Base-by-base conservation (phyloP, 805 yeast genomes). In the Sporopachydermia quercuum region DNA sequence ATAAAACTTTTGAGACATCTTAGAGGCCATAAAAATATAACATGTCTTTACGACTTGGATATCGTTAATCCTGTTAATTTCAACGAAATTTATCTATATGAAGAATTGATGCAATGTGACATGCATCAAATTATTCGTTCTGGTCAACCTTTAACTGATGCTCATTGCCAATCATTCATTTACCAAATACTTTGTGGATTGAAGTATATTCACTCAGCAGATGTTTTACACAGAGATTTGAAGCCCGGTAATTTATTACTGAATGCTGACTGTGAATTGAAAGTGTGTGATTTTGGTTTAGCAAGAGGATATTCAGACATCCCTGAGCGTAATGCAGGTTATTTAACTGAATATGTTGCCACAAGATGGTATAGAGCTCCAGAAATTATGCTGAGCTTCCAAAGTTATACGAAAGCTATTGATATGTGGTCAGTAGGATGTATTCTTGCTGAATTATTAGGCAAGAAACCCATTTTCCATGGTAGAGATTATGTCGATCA, bases 291-390 rank as follows among this genome's bases (percentile, higher is more conserved):
- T 60, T 89, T 89, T 57, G 97, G 98, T 14, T 68, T 89, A 43
- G 96, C 97, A 1, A 71, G 96, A 56, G 95, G 96, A 30, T 86
- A 80, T 49, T 75, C 85, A 5, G 76, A 76, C 43, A 79, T 78
- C 51, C 82, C 86, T 1, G 87, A 78, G 44, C 82, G 78, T 49
- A 85, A 86, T 49, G 81, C 82, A 19, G 96, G 95, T n/a, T 89
- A 85, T 52, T 64, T 89, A 66, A 91, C 98, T 1, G 97, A 89
- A 58, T 91, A 91, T 55, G 98, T 91, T 18, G 97, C 98, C 19
- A 91, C 98, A 1, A 71, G 98, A 56, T 91, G 98, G 98, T 91
- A 91, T 60, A 68, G 98, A 49, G 98, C 98, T 3, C 98, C 98
- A 0, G 98, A 91, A 55, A 86, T 91, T 59, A 89, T 91, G 86